Percentiles rank a stretch among this genome's conserved stretches.
phyloP scores from a whole-genome alignment of 169 alveolate species.

The Eimeria nieschulzi region DNA sequence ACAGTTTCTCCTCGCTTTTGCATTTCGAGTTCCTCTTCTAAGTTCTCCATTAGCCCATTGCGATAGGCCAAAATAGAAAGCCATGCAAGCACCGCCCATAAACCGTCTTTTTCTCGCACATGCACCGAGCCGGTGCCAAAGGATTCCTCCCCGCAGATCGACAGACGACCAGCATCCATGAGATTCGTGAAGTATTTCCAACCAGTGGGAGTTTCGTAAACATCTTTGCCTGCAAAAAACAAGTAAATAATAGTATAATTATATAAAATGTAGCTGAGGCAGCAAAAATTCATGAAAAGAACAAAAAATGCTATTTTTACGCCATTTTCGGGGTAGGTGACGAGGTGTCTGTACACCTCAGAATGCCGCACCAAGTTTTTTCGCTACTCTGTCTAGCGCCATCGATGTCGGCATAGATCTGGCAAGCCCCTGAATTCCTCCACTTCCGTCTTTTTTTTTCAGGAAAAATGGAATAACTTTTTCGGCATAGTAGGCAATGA shows the following conservation, averaged over 20 bases:
- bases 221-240: conserved; percentile 77
- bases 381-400: conserved; percentile 94
- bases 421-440: conserved; percentile 92
- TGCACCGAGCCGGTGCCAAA: conserved; percentile 96
- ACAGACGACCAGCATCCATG: conserved; percentile 94
- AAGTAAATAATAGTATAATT: no score
- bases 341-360: background rate
- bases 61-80: conserved; percentile 93
- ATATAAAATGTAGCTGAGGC: no score
- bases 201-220: conserved; percentile 97
- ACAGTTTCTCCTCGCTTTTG: conserved; percentile 23
- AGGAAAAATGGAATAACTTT: conserved; percentile 86
- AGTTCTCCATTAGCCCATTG: conserved; percentile 40
- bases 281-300: no score
- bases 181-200: conserved; percentile 98
- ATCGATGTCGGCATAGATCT: conserved; percentile 97
- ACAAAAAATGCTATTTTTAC: no score
- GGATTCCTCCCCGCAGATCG: conserved; percentile 96
- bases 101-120: conserved; percentile 96
- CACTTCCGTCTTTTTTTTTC: conserved; percentile 75
- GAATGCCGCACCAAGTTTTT: conserved; percentile 82
- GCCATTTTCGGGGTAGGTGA: no score
- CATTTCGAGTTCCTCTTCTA: conserved; percentile 13
- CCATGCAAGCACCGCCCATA: conserved; percentile 97
- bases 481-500: conserved; percentile 91